These are phyloP conservation scores for Pluteus cervinus DNA, from an alignment of 768 basidiomycete species.

Conservation along the genomic window DNA sequence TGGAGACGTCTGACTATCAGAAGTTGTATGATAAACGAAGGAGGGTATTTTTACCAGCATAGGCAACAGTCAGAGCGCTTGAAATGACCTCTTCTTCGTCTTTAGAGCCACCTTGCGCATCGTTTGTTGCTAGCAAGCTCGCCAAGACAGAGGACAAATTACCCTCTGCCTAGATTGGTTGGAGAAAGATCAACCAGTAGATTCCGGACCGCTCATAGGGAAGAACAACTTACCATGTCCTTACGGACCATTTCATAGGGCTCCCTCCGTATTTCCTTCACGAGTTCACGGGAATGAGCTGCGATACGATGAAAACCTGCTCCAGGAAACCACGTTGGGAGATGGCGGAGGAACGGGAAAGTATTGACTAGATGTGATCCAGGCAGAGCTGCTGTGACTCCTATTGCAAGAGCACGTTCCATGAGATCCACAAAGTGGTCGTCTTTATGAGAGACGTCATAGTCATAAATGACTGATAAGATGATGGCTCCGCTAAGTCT, in stretches of 20 bases:
- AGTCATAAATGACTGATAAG: slow-evolving; percentile 22
- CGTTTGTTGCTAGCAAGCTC: slow-evolving; percentile 1
- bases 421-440: slow-evolving; percentile 18
- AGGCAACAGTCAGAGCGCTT: not conserved
- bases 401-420: slow-evolving; percentile 11
- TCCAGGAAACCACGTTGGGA: slow-evolving; percentile 33
- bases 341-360: slow-evolving; percentile 23
- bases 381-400: slow-evolving; percentile 11
- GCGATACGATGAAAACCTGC: slow-evolving; percentile 18
- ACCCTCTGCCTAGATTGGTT: not conserved
- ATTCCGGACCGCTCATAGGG: not conserved
- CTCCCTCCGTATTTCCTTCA: slow-evolving; percentile 11
- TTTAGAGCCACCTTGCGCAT: slow-evolving; percentile 15
- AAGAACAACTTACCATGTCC: not conserved
- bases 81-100: slow-evolving; percentile 2
- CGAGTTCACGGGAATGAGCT: slow-evolving; percentile 4
- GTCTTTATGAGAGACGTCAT: slow-evolving; percentile 15
- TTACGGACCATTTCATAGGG: slow-evolving; percentile 10
- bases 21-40: no score
- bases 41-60: slow-evolving; percentile 1
- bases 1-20: no score
- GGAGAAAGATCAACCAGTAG: not conserved
- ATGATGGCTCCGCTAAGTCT: slow-evolving; percentile 11
- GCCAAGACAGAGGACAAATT: not conserved
- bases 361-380: slow-evolving; percentile 19